Conservation (phyloP, 805 yeast genomes). For the Candida awuae region DNA sequence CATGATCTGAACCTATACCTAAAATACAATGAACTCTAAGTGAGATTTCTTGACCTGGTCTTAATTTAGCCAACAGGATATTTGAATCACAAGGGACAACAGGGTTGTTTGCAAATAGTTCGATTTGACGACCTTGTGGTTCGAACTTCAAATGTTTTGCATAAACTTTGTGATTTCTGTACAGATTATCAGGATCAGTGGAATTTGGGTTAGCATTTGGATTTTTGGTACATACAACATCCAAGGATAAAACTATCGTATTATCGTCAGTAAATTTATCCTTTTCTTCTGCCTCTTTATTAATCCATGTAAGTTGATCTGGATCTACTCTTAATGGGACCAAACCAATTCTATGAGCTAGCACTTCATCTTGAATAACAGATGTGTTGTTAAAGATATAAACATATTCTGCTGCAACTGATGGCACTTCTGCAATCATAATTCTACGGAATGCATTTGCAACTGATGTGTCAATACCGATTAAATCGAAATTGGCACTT, state of each 20-base stretch:
- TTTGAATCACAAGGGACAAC: conserved; percentile 81
- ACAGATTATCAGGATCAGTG: conserved; percentile 75
- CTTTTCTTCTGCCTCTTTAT: conserved; percentile 52
- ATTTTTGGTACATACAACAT: conserved; percentile 77
- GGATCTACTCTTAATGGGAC: conserved; percentile 89
- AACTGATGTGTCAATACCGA: conserved; percentile 82
- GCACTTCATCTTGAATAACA: conserved; percentile 93
- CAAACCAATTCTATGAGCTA: conserved; percentile 91
- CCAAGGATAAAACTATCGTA: conserved; percentile 76
- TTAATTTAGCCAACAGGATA: conserved; percentile 79
- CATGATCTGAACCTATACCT: conserved; percentile 88
- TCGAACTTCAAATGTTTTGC: conserved; percentile 85
- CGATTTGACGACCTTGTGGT: conserved; percentile 84
- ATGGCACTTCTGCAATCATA: conserved; percentile 94
- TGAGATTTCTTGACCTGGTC: conserved; percentile 96
- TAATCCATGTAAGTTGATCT: conserved; percentile 79
- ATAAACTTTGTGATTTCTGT: conserved; percentile 78
- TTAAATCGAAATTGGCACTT: conserved; percentile 76
- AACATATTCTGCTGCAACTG: conserved; percentile 90
- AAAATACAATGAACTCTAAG: conserved; percentile 83
- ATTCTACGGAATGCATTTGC: conserved; percentile 96
- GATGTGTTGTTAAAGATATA: conserved; percentile 91
- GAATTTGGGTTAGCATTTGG: conserved; percentile 72
- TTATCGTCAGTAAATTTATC: conserved; percentile 78
- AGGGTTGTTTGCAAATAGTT: conserved; percentile 55